A percentile compares a stretch with the other conserved stretches of the same genome.
Conservation (phyloP, 2,329 filamentous ascomycete genomes). For the Diaporthe ilicicola region DNA sequence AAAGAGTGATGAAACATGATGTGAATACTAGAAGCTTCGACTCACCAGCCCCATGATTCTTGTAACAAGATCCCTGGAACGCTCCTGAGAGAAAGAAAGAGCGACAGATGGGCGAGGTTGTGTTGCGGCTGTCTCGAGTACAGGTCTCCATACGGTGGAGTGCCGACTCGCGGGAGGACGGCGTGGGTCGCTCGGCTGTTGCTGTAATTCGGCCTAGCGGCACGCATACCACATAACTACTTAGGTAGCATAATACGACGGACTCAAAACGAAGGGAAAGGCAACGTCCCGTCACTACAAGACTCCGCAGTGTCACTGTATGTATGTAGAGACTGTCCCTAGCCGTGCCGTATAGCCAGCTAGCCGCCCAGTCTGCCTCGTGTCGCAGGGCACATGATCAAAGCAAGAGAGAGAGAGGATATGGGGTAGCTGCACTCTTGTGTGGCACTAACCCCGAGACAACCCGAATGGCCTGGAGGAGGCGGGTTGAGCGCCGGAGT, state of each 20-base stretch:
- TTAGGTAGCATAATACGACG: background rate
- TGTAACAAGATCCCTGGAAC: background rate
- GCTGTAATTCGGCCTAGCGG: background rate
- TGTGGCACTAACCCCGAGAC: background rate
- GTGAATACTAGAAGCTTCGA: no score
- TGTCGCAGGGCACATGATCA: background rate
- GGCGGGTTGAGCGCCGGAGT: background rate
- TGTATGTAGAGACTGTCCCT: background rate
- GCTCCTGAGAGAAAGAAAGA: no score
- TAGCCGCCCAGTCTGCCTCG: background rate
- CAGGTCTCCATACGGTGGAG: background rate
- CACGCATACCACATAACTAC: background rate
- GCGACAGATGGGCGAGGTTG: no score
- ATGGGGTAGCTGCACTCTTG: background rate
- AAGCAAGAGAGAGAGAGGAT: background rate
- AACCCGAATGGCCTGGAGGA: background rate
- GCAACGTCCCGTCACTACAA: background rate
- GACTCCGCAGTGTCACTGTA: background rate
- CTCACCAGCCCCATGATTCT: no score
- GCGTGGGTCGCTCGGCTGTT: conserved; percentile 1
- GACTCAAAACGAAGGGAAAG: background rate
- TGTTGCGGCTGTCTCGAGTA: background rate
- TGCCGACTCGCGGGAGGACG: background rate
- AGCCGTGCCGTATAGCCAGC: background rate
- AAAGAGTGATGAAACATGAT: no score